phyloP scores from a whole-genome alignment of 2,329 filamentous ascomycete species.

The Cadophora malorum region DNA sequence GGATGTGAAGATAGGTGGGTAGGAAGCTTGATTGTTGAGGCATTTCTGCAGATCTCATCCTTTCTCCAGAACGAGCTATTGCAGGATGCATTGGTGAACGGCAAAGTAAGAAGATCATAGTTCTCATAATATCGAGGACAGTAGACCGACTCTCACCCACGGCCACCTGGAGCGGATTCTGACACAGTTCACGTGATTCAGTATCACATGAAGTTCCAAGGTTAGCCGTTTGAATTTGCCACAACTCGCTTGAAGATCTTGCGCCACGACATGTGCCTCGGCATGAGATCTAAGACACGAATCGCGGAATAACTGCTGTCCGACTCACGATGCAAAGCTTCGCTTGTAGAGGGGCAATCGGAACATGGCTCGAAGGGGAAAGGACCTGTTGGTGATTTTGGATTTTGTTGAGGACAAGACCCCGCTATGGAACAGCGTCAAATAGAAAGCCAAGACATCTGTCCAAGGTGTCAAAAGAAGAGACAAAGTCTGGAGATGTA shows the following conservation, averaged over 20 bases:
- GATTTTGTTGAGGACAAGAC: slow-evolving; percentile 21
- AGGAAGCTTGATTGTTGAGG: neutral
- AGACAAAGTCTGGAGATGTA: neutral
- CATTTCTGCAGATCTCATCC: too few relatives aligned
- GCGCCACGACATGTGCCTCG: neutral
- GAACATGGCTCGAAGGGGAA: slow-evolving; percentile 15
- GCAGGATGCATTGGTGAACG: too few relatives aligned
- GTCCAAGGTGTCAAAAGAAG: neutral
- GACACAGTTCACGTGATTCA: neutral
- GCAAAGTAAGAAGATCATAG: too few relatives aligned
- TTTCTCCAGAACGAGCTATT: too few relatives aligned
- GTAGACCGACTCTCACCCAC: neutral
- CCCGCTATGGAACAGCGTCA: slow-evolving; percentile 5
- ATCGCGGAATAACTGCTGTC: slow-evolving; percentile 6
- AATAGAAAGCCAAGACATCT: neutral
- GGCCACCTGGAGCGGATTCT: too few relatives aligned
- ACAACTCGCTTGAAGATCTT: neutral
- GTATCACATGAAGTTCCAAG: neutral
- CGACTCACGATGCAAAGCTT: slow-evolving; percentile 12
- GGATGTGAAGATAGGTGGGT: neutral
- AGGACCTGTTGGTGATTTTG: neutral
- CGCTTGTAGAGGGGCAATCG: neutral
- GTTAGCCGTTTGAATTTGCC: neutral
- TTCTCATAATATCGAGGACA: neutral
- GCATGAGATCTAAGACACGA: neutral